Conservation (phyloP, 2,329 filamentous ascomycete genomes). For the Fonsecaea erecta region DNA sequence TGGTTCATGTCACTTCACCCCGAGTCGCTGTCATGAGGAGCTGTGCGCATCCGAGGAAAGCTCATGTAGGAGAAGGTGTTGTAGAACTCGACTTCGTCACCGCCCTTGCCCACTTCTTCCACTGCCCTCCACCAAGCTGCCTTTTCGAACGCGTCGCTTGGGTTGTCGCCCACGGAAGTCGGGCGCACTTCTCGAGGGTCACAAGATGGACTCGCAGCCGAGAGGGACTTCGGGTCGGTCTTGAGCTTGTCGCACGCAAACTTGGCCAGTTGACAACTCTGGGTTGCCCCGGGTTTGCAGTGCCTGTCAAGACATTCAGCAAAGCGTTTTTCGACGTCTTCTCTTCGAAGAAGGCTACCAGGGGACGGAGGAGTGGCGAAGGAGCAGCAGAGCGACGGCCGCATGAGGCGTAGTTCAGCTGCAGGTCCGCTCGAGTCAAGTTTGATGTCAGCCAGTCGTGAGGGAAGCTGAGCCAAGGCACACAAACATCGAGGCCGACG, state of each 20-base stretch:
- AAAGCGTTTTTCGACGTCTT: constrained; percentile 2
- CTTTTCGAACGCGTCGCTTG: constrained; percentile 8
- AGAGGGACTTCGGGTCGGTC: neutral
- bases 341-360: constrained; percentile 13
- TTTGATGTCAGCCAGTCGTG: constrained; percentile 24
- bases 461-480: constrained; percentile 22
- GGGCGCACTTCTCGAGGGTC: constrained; percentile 6
- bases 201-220: neutral
- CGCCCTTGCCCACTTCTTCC: constrained; percentile 4
- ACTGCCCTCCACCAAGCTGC: neutral
- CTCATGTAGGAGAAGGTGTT: neutral
- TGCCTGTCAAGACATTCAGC: neutral
- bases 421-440: constrained; percentile 24
- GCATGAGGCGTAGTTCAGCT: constrained; percentile 24
- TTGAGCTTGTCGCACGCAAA: neutral
- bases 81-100: constrained; percentile 5
- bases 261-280: neutral
- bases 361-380: constrained; percentile 30
- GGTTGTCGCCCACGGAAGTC: neutral
- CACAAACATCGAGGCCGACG: constrained; percentile 16
- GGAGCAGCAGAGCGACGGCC: constrained; percentile 22
- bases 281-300: neutral
- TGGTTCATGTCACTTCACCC: constrained; percentile 15
- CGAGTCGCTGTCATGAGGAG: neutral
- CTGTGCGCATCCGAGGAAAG: neutral